Percentiles rank a stretch among this genome's conserved stretches.
phyloP scores from a whole-genome alignment of 2,329 filamentous ascomycete genomes.

The Pseudocercospora eumusae region DNA sequence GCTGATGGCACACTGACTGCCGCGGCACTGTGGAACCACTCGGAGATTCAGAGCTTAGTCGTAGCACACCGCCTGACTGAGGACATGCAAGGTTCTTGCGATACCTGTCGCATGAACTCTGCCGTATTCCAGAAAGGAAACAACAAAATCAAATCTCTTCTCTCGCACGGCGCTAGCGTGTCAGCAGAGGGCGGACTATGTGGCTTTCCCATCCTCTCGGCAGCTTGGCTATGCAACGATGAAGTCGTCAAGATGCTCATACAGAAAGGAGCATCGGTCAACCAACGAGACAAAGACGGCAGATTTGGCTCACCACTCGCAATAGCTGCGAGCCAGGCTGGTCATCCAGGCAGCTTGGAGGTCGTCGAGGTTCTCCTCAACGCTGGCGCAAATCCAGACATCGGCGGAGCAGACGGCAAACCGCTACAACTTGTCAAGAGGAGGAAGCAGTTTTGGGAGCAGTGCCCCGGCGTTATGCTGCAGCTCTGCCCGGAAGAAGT shows the following conservation, averaged over 20 bases:
- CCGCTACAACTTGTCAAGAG: conserved; percentile 15
- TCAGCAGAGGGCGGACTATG: conserved; percentile 27
- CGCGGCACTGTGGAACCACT: conserved; percentile 26
- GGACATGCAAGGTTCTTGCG: conserved; percentile 26
- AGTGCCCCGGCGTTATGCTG: conserved; percentile 10
- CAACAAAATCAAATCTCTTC: conserved; percentile 32
- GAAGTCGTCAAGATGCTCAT: conserved; percentile 33
- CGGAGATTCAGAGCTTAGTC: conserved; percentile 22
- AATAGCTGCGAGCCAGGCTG: conserved; percentile 31
- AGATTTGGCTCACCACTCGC: conserved; percentile 36
- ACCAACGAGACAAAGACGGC: conserved; percentile 20
- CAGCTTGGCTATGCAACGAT: conserved; percentile 30
- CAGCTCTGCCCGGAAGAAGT: conserved; percentile 18
- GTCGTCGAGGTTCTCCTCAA: conserved; percentile 36
- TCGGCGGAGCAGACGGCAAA: conserved; percentile 4
- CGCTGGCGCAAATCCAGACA: conserved; percentile 21
- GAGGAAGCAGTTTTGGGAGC: conserved; percentile 17
- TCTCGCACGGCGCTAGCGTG: conserved; percentile 33
- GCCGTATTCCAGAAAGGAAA: conserved; percentile 20
- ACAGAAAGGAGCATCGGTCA: conserved; percentile 31
- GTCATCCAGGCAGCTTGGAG: conserved; percentile 28
- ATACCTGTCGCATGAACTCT: conserved; percentile 23
- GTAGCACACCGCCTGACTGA: conserved; percentile 26
- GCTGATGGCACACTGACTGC: conserved; percentile 20
- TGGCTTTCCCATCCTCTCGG: conserved; percentile 31